Base-by-base conservation (phyloP, 257 asterid genomes). In the Scutellaria galericulata region DNA sequence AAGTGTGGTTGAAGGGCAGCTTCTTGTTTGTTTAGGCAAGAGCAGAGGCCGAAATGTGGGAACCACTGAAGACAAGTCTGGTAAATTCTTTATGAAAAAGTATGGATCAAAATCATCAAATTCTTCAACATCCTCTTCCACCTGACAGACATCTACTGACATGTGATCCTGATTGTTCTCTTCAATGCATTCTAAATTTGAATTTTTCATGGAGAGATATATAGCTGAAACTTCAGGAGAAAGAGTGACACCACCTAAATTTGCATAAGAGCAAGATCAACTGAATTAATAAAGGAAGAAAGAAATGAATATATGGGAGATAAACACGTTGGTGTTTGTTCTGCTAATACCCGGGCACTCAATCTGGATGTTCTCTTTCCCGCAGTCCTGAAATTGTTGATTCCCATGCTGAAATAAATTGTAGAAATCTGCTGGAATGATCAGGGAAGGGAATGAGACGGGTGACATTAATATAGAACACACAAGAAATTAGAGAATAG, bases 1-100 rank as follows among this genome's bases (percentile, higher is more conserved):
- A 72, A 95, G 93, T 71, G 97, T 82, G 77, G 97, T 88, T 41
- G 96, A 78, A 24, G 99, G 98, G 84, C 99, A 91, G 84, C 98
- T 89, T 86, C 99, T 86, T 56, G 99, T 95, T 79, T 86, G 96
- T 70, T 90, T 95, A 59, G 98, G 98, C 78, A 95, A 77, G 18
- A 95, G 81, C 66, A 83, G 73, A 67, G 90, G 98, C 71, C 99
- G 93, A 71, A 80, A 92, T 61, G 83, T 61, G 13, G 99, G 98
- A 69, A 95, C 98, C 68, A 95, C 96, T 5, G 93, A 80, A 7
- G 90, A 86, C 74, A 95, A 75, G 65, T 88, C 89, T 1, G 99
- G 99, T 59, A 95, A 87, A 78, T 88, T 89, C 86, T 95, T 91
- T 63, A 95, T 92, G 81, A 91, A 95, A 71, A 87, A 83, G 82